Evolutionary conservation across 1,284 basidiomycete species (phyloP).

Genomic region (Anthracocystis setariae): DNA sequence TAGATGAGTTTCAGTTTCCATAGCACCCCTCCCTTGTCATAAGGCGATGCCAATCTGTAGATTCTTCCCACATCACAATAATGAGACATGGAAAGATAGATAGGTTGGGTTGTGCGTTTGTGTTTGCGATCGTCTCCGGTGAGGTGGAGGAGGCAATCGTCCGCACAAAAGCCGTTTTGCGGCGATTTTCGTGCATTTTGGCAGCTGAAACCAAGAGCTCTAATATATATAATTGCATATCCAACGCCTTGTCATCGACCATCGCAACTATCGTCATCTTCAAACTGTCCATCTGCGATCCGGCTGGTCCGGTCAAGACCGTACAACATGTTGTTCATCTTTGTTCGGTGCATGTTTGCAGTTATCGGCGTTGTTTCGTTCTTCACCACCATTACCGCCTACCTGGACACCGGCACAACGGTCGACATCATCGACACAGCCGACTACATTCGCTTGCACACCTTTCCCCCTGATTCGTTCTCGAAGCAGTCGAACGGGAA

Average conservation of each 20-base stretch:
- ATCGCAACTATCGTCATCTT: constrained; percentile 1
- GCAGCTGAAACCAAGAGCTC: too few species aligned
- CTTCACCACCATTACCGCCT: neutral
- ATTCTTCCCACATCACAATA: neutral
- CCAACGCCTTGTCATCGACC: neutral
- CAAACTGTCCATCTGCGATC: neutral
- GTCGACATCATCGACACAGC: constrained; percentile 13
- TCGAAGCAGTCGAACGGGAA: constrained; percentile 4
- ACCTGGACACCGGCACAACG: neutral
- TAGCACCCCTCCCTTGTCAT: too few species aligned
- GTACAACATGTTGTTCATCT: neutral
- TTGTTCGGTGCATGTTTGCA: neutral
- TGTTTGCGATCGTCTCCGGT: too few species aligned
- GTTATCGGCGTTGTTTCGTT: neutral
- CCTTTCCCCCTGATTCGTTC: neutral
- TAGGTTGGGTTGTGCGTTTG: too few species aligned
- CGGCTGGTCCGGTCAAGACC: neutral
- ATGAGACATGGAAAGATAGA: too few species aligned
- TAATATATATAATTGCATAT: too few species aligned
- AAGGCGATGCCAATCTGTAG: neutral
- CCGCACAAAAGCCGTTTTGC: too few species aligned
- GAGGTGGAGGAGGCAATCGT: too few species aligned
- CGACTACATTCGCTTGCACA: constrained; percentile 28
- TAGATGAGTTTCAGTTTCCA: too few species aligned
- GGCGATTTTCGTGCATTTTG: too few species aligned